A percentile compares a stretch with the other conserved stretches of the same genome.
Evolutionary conservation across 352 stramenopile genomes (phyloP).

Genomic region (Phytophthora fragariae): DNA sequence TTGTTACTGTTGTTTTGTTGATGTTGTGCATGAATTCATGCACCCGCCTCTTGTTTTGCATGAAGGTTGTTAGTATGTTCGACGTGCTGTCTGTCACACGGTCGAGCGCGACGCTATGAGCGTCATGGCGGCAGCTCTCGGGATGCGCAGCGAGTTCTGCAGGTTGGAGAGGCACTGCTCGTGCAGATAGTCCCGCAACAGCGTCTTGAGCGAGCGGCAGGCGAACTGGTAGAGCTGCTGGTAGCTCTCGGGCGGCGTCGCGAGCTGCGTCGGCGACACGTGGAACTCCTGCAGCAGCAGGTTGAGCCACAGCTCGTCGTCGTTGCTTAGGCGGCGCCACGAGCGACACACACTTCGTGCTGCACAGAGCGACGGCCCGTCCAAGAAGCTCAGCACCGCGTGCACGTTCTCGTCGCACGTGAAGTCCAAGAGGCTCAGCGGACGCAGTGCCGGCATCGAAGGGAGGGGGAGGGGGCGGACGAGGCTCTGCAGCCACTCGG

Average conservation of each 20-base stretch:
- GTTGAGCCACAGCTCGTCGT: constrained; percentile 74
- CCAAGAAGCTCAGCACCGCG: constrained; percentile 70
- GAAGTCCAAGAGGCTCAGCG: constrained; percentile 65
- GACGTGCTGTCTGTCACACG: constrained; percentile 20
- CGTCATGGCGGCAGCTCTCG: constrained; percentile 62
- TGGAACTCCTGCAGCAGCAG: constrained; percentile 77
- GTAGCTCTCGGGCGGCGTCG: constrained; percentile 64
- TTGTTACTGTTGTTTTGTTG: neutral
- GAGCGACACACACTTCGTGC: constrained; percentile 68
- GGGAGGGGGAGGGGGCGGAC: neutral
- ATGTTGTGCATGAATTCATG: neutral
- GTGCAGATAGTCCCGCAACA: constrained; percentile 84
- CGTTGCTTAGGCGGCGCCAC: constrained; percentile 54
- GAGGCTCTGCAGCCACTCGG: constrained; percentile 38
- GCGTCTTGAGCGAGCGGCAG: constrained; percentile 68
- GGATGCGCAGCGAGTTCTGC: constrained; percentile 76
- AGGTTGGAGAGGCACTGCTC: constrained; percentile 80
- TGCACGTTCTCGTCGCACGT: constrained; percentile 81
- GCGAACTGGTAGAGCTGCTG: constrained; percentile 82
- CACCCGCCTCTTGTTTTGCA: neutral
- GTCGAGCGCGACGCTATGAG: constrained; percentile 51
- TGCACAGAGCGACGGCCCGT: constrained; percentile 70
- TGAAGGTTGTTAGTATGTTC: neutral
- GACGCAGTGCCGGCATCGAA: neutral
- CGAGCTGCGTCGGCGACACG: constrained; percentile 78